These are phyloP conservation scores for Leishmania tropica DNA, from an alignment of 208 protist genomes.

Conservation along the genomic window DNA sequence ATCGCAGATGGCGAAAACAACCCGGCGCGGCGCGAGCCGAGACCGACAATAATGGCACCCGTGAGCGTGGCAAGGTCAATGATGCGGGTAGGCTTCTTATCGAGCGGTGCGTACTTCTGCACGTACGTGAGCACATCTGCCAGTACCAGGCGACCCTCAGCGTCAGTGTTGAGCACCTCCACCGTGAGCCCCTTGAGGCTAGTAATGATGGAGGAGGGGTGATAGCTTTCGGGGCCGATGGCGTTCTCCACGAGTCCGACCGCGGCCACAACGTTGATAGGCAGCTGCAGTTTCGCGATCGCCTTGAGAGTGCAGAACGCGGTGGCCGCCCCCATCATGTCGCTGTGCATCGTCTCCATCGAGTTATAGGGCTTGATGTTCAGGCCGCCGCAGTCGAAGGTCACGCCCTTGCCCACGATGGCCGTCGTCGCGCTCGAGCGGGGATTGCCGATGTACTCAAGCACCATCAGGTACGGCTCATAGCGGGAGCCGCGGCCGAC, in stretches of 20 bases:
- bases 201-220: constrained; percentile 82
- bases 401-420: constrained; percentile 92
- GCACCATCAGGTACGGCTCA: constrained; percentile 73
- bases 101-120: constrained; percentile 63
- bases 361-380: constrained; percentile 88
- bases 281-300: constrained; percentile 57
- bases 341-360: constrained; percentile 94
- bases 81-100: constrained; percentile 61
- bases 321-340: constrained; percentile 92
- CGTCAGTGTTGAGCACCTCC: constrained; percentile 93
- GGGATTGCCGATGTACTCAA: constrained; percentile 82
- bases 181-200: constrained; percentile 83
- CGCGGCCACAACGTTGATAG: constrained; percentile 77
- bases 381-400: constrained; percentile 92
- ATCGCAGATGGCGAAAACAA: constrained; percentile 56
- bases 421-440: constrained; percentile 44
- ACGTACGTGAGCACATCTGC: constrained; percentile 91
- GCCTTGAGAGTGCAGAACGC: constrained; percentile 80
- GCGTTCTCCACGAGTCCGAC: constrained; percentile 90
- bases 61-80: constrained; percentile 93
- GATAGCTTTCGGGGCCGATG: constrained; percentile 79
- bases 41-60: constrained; percentile 78
- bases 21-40: constrained; percentile 80
- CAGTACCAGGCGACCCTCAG: constrained; percentile 91
- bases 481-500: constrained; percentile 80